Conservation (phyloP, 306 rosid species). For the Hippophae gyantsensis region DNA sequence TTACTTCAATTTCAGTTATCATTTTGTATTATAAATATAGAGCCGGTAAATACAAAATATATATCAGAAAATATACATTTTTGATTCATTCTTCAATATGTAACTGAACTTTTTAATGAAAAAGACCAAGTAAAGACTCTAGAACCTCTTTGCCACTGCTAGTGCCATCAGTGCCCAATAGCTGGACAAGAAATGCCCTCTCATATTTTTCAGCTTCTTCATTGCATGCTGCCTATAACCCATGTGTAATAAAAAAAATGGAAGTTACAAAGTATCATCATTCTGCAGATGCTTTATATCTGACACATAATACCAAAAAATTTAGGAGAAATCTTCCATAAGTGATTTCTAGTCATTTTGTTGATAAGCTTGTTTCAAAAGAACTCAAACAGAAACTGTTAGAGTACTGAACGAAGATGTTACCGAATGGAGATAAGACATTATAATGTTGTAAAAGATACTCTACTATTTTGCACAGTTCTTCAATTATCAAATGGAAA, state of each 20-base stretch:
- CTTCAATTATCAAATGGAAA: too few species aligned
- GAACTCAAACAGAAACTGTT: neutral
- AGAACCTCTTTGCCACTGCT: conserved; percentile 65
- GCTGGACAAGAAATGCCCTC: conserved; percentile 79
- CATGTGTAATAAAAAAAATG: neutral
- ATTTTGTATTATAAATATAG: too few species aligned
- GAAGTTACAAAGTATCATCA: neutral
- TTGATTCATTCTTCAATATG: too few species aligned
- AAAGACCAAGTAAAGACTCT: neutral
- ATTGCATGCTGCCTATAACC: conserved; percentile 59
- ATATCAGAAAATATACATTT: too few species aligned
- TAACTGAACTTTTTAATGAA: neutral
- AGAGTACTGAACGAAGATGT: too few species aligned
- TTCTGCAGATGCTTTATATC: neutral
- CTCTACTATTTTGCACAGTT: too few species aligned
- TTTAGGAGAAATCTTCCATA: neutral
- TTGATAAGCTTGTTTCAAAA: neutral
- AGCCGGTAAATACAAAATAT: too few species aligned
- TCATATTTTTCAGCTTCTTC: conserved; percentile 65
- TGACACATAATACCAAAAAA: neutral
- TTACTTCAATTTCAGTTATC: too few species aligned
- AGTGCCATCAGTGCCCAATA: conserved; percentile 47
- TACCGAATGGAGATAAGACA: too few species aligned
- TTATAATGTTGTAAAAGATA: too few species aligned
- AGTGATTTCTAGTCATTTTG: neutral